Base-by-base conservation (phyloP, 2,329 filamentous ascomycete species). In the Exophiala aquamarina region DNA sequence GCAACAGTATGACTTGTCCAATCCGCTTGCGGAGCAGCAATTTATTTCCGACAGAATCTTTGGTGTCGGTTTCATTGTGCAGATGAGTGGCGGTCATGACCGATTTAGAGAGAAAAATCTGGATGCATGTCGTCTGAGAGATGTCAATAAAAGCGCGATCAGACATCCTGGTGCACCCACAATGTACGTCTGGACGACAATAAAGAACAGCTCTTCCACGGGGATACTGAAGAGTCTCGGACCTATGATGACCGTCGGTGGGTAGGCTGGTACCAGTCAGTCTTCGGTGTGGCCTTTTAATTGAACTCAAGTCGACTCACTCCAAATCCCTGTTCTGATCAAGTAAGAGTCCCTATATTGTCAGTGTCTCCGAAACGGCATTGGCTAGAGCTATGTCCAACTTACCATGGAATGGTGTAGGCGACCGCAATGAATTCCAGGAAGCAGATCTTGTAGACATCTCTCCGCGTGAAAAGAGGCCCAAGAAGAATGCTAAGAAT, bases 171-270 rank as follows among this genome's bases (percentile, higher is more conserved):
- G 35, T 34, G 14, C 2, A 59, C 59, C 45, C 9, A 61, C 63
- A 32, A 81, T 86, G 65, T 87, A 89, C 1, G 86, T 89, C 66
- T 89, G 86, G 18, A 89, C 79, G 15, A 87, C 67, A 63, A 89
- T 89, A 73, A 89, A 89, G 67, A 89, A 89, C 3, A 89, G 66
- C 62, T 89, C 86, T 59, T 89, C 86, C 3, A 76, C 64, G 0
- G 86, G 86, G 14, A 89, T 86, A n/a, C 71, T 70, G 58, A 79
- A 79, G 13, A 87, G 62, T 1, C 73, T 83, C 0, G 74, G 74
- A 0, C 86, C 86, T 28, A 84, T 59, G 23, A 89, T 78, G 15
- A 79, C 84, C 59, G 81, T 70, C 9, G 73, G 67, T 2, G 86
- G 85, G 59, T 89, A 90, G 8, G 80, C 56, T 59, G n/a, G n/a